Conservation (phyloP, 345 rosid species). For the Fremontodendron californicum region DNA sequence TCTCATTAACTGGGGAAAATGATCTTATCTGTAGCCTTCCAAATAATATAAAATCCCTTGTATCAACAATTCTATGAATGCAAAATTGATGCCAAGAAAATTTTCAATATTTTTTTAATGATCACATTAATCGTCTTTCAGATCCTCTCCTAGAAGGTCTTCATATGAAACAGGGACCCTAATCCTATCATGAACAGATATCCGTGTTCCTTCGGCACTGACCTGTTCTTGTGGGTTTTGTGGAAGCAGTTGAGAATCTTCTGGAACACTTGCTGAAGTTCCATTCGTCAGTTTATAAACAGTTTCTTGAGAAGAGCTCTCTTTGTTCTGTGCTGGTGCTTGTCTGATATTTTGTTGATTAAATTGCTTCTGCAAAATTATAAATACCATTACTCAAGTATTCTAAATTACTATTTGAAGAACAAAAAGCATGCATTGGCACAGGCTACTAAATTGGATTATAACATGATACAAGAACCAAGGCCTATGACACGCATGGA, state of each 20-base stretch:
- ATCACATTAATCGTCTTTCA: slow-evolving; percentile 10
- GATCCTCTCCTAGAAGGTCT: slow-evolving; percentile 24
- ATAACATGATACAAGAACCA: background rate
- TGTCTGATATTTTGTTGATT: slow-evolving; percentile 41
- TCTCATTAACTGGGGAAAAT: background rate
- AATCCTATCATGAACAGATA: slow-evolving; percentile 64
- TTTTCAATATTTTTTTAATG: background rate
- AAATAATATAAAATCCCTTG: background rate
- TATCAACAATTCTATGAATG: background rate
- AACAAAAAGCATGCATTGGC: background rate
- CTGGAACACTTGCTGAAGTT: slow-evolving; percentile 21
- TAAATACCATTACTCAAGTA: background rate
- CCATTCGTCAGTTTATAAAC: slow-evolving; percentile 24
- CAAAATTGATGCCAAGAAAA: slow-evolving; percentile 1
- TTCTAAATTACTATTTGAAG: background rate
- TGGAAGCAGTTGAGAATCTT: slow-evolving; percentile 20
- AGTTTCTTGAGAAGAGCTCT: slow-evolving; percentile 27
- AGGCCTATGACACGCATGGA: background rate
- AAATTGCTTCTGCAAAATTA: slow-evolving; percentile 73
- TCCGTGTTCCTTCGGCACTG: slow-evolving; percentile 32
- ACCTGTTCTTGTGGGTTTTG: slow-evolving; percentile 25
- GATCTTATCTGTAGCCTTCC: background rate
- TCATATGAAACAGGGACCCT: slow-evolving; percentile 86
- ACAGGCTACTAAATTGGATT: no score
- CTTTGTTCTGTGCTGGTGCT: slow-evolving; percentile 27